Evolutionary conservation across 2,329 filamentous ascomycete species (phyloP), one percentile per base, ranked within the genome.

Genomic region (Talaromyces islandicus): DNA sequence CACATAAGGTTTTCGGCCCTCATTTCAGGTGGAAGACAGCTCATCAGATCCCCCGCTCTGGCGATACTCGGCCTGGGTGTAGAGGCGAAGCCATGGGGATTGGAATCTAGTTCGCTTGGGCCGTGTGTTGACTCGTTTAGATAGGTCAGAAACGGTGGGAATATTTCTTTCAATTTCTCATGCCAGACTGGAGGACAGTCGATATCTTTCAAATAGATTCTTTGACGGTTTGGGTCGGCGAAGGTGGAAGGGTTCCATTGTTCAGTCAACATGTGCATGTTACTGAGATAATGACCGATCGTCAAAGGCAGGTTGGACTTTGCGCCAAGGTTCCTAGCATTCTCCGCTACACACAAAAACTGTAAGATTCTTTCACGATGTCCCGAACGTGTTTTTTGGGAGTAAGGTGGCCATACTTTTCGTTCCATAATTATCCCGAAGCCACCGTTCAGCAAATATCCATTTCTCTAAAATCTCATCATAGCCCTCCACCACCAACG

Each of bases 1-100:
- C 93, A 97, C 94, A 97, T 97, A 66, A 99, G 81, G 64, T 99
- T 99, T 70, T 96, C 88, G 0, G 94, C 94, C 54, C 92, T 88
- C 91, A 97, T 97, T 48, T 88, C 85, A 50, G 83, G 78, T 0
- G 92, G 91, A 4, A 99, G 81, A 67, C 89, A 92, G 71, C 92
- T 96, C 94, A 99, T 99, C 35, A 99, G 77, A 70, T 99, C 94
- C 7, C 93, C 93, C 1, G 92, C 88, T 52, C 87, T 84, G 2
- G 88, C 89, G 55, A 87, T 82, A 0, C 82, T 82, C n/a, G 75
- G 79, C 50, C 83, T 82, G 38, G 73, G 80, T 54, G 78, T 76
- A 55, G 81, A 78, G 38, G 76, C 78, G 32, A 71, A 74, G 27
- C 70, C 73, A 59, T 70, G 75, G 53, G 71, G 72, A 38, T 72